Evolutionary conservation across 2,329 filamentous ascomycete genomes (phyloP).

Genomic region (Aspergillus sp.): DNA sequence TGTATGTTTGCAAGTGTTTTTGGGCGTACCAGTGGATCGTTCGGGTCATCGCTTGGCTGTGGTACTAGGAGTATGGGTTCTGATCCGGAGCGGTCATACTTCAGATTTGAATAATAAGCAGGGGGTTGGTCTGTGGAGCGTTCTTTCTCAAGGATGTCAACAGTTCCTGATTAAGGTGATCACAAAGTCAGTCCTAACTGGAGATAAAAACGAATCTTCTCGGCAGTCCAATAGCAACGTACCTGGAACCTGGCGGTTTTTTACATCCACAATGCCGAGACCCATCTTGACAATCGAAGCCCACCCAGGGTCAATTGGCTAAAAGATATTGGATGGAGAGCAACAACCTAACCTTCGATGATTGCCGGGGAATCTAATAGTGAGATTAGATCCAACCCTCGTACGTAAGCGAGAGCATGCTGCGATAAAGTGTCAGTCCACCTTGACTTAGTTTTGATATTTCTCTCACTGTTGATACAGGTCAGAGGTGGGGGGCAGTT

Average conservation of each 20-base stretch:
- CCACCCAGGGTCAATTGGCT: not conserved
- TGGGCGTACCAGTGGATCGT: slow-evolving; percentile 70
- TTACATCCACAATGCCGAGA: slow-evolving; percentile 68
- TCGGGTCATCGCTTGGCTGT: slow-evolving; percentile 86
- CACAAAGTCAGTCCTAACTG: not conserved
- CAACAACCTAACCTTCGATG: not conserved
- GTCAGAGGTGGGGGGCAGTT: not conserved
- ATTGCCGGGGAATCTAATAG: not conserved
- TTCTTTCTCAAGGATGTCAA: slow-evolving; percentile 64
- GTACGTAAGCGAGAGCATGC: not conserved
- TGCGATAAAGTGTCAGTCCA: not conserved
- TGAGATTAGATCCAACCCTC: not conserved
- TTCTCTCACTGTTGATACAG: too few relatives aligned
- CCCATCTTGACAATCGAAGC: slow-evolving; percentile 51
- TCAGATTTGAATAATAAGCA: slow-evolving; percentile 52
- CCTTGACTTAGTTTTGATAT: not conserved
- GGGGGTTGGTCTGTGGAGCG: slow-evolving; percentile 38
- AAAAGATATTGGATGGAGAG: not conserved
- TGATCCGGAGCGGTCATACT: slow-evolving; percentile 68
- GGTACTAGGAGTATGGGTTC: slow-evolving; percentile 79
- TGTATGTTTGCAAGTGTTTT: not conserved
- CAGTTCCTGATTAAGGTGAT: slow-evolving; percentile 29
- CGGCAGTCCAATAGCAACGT: slow-evolving; percentile 29
- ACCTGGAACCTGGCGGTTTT: slow-evolving; percentile 73
- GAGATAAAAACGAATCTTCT: not conserved